These are phyloP conservation scores for Saccharomyces jurei DNA, from an alignment of 805 yeast species.

Conservation along the genomic window DNA sequence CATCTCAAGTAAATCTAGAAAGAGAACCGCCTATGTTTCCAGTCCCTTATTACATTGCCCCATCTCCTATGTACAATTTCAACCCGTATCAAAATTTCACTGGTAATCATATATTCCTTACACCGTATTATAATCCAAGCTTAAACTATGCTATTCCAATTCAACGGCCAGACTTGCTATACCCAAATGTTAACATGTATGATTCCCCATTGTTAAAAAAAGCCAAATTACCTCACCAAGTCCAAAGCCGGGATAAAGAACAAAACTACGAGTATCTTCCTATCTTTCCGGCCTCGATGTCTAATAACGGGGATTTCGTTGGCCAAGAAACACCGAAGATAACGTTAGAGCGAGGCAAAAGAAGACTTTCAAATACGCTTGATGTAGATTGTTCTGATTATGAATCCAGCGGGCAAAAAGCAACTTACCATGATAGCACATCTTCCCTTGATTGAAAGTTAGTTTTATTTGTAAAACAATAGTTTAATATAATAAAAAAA, in stretches of 20 bases:
- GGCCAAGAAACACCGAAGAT: neutral
- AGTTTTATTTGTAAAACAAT: neutral
- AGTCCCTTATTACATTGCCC: neutral
- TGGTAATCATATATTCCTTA: neutral
- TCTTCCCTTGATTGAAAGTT: neutral
- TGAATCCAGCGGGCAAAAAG: slow-evolving; percentile 24
- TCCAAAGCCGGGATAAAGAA: neutral
- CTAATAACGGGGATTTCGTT: neutral
- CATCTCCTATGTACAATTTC: neutral
- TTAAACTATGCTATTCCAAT: neutral
- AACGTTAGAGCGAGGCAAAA: neutral
- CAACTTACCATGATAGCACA: slow-evolving; percentile 18
- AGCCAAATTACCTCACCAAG: neutral
- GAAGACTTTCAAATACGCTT: neutral
- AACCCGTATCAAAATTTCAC: neutral
- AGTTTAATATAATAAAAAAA: neutral
- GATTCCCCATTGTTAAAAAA: neutral
- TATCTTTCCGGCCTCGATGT: neutral
- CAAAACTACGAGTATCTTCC: neutral
- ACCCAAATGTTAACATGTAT: neutral
- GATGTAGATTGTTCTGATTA: slow-evolving; percentile 5
- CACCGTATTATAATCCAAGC: neutral
- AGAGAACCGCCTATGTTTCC: neutral
- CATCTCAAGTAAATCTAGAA: neutral
- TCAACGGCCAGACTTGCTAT: neutral